Evolutionary conservation across 2,329 filamentous ascomycete genomes (phyloP).

Genomic region (Colletotrichum tanaceti): DNA sequence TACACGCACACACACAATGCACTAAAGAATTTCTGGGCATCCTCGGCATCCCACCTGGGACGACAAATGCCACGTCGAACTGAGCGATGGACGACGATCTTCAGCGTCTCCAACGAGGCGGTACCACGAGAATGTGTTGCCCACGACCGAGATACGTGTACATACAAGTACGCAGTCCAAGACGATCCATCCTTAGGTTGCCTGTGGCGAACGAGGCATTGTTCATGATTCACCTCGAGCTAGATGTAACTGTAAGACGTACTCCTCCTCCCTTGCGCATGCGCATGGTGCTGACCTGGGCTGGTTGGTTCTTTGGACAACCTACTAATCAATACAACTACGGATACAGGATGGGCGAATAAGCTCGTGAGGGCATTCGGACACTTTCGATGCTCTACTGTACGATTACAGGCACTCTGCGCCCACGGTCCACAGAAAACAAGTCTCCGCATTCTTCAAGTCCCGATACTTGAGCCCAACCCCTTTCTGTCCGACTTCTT

Average conservation of each 20-base stretch:
- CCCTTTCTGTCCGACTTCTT: too few species aligned
- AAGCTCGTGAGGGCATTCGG: conserved; percentile 6
- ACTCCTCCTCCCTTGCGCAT: not conserved
- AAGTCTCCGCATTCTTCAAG: not conserved
- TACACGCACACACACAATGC: too few species aligned
- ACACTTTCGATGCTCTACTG: not conserved
- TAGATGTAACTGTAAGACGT: too few species aligned
- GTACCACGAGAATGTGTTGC: not conserved
- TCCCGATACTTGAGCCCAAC: not conserved
- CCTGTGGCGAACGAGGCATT: not conserved
- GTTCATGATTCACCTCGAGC: not conserved
- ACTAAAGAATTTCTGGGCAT: not conserved
- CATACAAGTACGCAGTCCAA: too few species aligned
- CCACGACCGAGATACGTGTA: not conserved
- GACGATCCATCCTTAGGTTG: not conserved
- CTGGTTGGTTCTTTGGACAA: too few species aligned
- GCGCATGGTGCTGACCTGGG: not conserved
- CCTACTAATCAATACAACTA: too few species aligned
- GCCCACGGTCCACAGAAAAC: not conserved
- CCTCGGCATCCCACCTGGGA: not conserved
- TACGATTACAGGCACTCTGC: too few species aligned
- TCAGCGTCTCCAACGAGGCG: not conserved
- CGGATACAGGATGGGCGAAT: not conserved
- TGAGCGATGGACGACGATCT: not conserved
- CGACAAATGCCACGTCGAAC: not conserved